Base-by-base conservation (phyloP, 176 grass and related monocot species). In the Triticum timopheevii region DNA sequence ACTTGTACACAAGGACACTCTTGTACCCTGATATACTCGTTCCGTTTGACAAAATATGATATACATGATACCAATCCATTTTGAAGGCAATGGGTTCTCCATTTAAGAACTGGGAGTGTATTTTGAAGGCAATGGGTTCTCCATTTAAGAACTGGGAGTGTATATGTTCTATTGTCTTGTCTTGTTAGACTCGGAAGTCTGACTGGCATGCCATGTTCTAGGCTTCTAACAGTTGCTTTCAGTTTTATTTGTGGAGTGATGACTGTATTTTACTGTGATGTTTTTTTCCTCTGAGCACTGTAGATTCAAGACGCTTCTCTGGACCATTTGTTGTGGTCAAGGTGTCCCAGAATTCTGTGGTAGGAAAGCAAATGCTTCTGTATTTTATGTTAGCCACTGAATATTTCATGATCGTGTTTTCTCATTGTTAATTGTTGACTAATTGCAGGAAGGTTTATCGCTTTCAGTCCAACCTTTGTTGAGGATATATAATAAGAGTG, bases 271-370 rank as follows among this genome's bases (percentile, higher is more conserved):
- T 62, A 22, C 13, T 47, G n/a, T 85, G 15, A 31, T 70, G 17
- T 54, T 36, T 78, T 82, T 71, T 76, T 79, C 34, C 6, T 76
- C 11, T 80, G 65, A 77, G 27, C 79, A 72, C 34, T 86, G 35
- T 85, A 97, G 94, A 94, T 78, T 82, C 83, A 25, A 93, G 85
- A 90, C 93, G 82, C 63, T 89, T 90, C 80, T 89, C 94, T 86
- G 94, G 94, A 68, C 92, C 94, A 90, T 94, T 92, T 97, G 70
- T 93, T 92, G 94, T 92, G 70, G 85, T 88, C 58, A 93, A 97
- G 73, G 92, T 97, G 80, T 92, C 75, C 76, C 92, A 92, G 65
- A 85, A 88, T 88, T 75, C 73, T 80, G 92, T 92, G 94, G 94
- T 96, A 86, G 64, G 52, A 81, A 83, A 87, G 25, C 25, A 77